Conservation (phyloP, 306 rosid genomes). For the Glycine tomentella region DNA sequence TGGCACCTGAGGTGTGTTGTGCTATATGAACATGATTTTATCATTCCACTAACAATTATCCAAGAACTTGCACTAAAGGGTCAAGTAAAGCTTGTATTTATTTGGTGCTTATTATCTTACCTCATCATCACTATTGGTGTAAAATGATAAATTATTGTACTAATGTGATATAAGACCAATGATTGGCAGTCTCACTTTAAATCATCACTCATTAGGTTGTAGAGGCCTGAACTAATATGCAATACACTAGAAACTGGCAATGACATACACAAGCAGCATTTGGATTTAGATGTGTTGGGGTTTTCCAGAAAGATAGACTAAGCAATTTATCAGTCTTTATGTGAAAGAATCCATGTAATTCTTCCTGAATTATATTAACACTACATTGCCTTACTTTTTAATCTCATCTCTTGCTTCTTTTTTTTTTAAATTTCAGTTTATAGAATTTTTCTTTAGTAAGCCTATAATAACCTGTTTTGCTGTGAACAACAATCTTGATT, state of each 20-base stretch:
- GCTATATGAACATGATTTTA: no score
- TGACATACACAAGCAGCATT: background rate
- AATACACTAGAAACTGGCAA: background rate
- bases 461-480: constrained; percentile 45
- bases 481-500: constrained; percentile 74
- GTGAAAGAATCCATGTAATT: constrained; percentile 1
- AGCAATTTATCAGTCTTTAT: background rate
- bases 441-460: constrained; percentile 3
- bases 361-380: background rate
- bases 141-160: background rate
- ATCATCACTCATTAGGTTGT: background rate
- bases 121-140: background rate
- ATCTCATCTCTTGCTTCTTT: background rate
- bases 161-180: background rate
- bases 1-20: no score
- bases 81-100: background rate
- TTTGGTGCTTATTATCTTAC: background rate
- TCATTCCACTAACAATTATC: background rate
- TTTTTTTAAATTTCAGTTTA: background rate
- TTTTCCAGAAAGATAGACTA: background rate
- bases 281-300: background rate
- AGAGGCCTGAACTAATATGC: background rate
- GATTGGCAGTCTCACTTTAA: constrained; percentile 6
- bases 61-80: background rate
- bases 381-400: background rate